Percentiles rank a stretch among this genome's conserved stretches.
Evolutionary conservation across 1,284 basidiomycete species (phyloP).

Genomic region (Papiliotrema flavescens): DNA sequence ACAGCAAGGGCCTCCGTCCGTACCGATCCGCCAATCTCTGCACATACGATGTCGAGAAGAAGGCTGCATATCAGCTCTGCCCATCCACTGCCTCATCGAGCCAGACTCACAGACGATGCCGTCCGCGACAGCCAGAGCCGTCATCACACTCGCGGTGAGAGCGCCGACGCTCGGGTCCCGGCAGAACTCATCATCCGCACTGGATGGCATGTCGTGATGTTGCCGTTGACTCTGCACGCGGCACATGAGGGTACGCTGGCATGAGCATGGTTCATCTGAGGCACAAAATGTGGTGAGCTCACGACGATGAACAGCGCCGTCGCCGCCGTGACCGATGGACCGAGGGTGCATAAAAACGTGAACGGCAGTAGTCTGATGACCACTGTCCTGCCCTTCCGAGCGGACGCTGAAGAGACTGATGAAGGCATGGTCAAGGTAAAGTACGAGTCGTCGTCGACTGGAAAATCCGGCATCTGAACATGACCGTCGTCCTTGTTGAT

Average conservation of each 20-base stretch:
- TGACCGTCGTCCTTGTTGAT: no score
- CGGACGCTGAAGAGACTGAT: background rate
- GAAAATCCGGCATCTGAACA: background rate
- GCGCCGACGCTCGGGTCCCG: slow-evolving; percentile 24
- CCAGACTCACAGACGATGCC: slow-evolving; percentile 27
- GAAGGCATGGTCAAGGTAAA: background rate
- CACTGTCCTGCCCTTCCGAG: background rate
- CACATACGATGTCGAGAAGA: slow-evolving; percentile 31
- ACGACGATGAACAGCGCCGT: slow-evolving; percentile 32
- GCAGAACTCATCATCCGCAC: slow-evolving; percentile 20
- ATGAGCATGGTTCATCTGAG: background rate
- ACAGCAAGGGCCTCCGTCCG: slow-evolving; percentile 27
- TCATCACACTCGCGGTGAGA: slow-evolving; percentile 26
- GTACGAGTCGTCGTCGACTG: background rate
- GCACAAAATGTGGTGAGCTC: slow-evolving; percentile 3
- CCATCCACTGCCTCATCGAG: background rate
- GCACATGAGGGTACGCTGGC: slow-evolving; percentile 32
- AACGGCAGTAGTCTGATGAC: slow-evolving; percentile 27
- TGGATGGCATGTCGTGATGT: slow-evolving; percentile 4
- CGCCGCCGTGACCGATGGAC: slow-evolving; percentile 34
- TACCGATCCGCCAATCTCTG: slow-evolving; percentile 27
- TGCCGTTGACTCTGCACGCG: slow-evolving; percentile 14
- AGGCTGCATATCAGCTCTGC: slow-evolving; percentile 16
- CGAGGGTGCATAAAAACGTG: slow-evolving; percentile 32
- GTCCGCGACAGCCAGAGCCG: slow-evolving; percentile 31